A percentile compares a stretch with the other conserved stretches of the same genome.
These are phyloP conservation scores for Candida orba DNA, from an alignment of 805 yeast genomes.

Conservation along the genomic window DNA sequence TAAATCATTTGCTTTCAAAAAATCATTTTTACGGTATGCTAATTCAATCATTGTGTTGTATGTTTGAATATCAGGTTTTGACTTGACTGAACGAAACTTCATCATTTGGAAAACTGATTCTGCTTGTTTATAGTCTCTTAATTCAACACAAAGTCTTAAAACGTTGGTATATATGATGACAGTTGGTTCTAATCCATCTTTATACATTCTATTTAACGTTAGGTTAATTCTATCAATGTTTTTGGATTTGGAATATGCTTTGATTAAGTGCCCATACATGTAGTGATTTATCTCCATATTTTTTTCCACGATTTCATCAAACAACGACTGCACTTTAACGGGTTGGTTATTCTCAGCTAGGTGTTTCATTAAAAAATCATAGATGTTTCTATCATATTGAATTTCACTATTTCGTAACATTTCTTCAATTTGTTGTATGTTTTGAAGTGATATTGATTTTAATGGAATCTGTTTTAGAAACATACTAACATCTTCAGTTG, in stretches of 20 bases:
- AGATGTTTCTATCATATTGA: conserved; percentile 24
- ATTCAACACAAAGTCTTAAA: conserved; percentile 52
- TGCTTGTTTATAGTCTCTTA: conserved; percentile 51
- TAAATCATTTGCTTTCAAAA: conserved; percentile 71
- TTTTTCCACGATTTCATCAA: conserved; percentile 19
- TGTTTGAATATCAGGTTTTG: conserved; percentile 60
- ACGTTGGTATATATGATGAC: conserved; percentile 46
- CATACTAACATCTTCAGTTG: conserved; percentile 25
- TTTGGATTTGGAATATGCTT: conserved; percentile 32
- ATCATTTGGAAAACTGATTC: conserved; percentile 71
- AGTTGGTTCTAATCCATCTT: conserved; percentile 31
- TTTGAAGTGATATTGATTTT: conserved; percentile 20
- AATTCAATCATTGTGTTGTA: conserved; percentile 69
- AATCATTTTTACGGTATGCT: conserved; percentile 51
- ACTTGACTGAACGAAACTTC: conserved; percentile 64
- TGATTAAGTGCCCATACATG: conserved; percentile 36
- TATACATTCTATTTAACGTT: conserved; percentile 21
- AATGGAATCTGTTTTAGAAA: conserved; percentile 37
- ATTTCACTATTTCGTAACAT: conserved; percentile 28
- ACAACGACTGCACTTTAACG: conserved; percentile 27
- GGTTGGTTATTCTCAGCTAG: conserved; percentile 25
- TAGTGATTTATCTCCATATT: conserved; percentile 25
- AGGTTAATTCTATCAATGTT: conserved; percentile 19
- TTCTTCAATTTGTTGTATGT: conserved; percentile 24
- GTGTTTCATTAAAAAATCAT: conserved; percentile 31